Evolutionary conservation across 1,284 basidiomycete species (phyloP).

Genomic region (Trichosporon sp.): DNA sequence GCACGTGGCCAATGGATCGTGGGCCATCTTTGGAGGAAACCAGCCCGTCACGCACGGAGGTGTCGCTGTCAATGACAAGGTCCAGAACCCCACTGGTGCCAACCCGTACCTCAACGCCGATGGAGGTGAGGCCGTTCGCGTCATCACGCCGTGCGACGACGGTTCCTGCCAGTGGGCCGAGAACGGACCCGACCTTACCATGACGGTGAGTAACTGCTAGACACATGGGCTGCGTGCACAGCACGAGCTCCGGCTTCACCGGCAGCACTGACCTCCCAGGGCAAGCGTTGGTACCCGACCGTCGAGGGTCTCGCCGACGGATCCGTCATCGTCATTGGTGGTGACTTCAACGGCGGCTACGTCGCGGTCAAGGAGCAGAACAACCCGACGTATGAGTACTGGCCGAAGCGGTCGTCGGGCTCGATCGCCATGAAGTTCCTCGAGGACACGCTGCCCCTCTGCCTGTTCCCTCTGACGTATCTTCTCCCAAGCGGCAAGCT

Average conservation of each 20-base stretch:
- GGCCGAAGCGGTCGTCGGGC: conserved; percentile 63
- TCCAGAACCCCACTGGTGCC: conserved; percentile 54
- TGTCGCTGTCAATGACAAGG: conserved; percentile 47
- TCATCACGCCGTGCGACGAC: conserved; percentile 73
- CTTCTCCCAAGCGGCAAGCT: conserved; percentile 75
- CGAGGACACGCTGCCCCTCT: conserved; percentile 81
- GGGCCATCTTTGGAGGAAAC: conserved; percentile 62
- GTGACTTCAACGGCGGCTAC: conserved; percentile 61
- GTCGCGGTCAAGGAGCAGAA: conserved; percentile 69
- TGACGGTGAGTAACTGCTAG: conserved; percentile 65
- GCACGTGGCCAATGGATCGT: conserved; percentile 59
- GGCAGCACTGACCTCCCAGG: conserved; percentile 24
- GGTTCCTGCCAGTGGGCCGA: conserved; percentile 66
- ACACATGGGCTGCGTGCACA: neutral
- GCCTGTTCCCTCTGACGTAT: conserved; percentile 82
- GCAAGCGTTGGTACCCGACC: conserved; percentile 77
- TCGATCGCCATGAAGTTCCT: conserved; percentile 76
- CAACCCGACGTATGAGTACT: conserved; percentile 77
- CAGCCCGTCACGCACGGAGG: conserved; percentile 76
- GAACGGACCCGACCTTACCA: conserved; percentile 47
- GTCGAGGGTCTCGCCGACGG: conserved; percentile 60
- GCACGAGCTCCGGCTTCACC: neutral
- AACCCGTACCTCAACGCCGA: conserved; percentile 63
- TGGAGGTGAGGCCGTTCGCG: conserved; percentile 64
- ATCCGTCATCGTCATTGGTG: conserved; percentile 59